These are phyloP conservation scores for grape (Vitis vinifera) DNA, from an alignment of 164 flowering plant species.

Conservation along the genomic window ASM3070453v1 NC_081805.1:775501-776000, in stretches of 20 bases:
- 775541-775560: conserved; percentile 85
- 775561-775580: conserved; percentile 91
- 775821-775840: background rate
- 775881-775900: conserved; percentile 6
- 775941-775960: conserved; percentile 21
- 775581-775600: conserved; percentile 99
- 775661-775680: background rate
- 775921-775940: conserved; percentile 16
- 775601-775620: conserved; percentile 77
- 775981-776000: background rate
- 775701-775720: conserved; percentile 40
- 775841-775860: background rate
- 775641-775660: background rate
- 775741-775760: conserved; percentile 46
- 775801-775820: conserved; percentile 2
- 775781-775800: no score
- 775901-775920: conserved; percentile 16
- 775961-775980: conserved; percentile 9
- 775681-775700: conserved; percentile 28
- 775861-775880: background rate
- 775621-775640: conserved; percentile 31
- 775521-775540: conserved; percentile 96
- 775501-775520: conserved; percentile 56
- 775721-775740: conserved; percentile 80
- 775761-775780: conserved; percentile 9